Evolutionary conservation across 352 stramenopile genomes (phyloP), one percentile per base, ranked within the genome.

Genomic region (Globisporangium irregulare): DNA sequence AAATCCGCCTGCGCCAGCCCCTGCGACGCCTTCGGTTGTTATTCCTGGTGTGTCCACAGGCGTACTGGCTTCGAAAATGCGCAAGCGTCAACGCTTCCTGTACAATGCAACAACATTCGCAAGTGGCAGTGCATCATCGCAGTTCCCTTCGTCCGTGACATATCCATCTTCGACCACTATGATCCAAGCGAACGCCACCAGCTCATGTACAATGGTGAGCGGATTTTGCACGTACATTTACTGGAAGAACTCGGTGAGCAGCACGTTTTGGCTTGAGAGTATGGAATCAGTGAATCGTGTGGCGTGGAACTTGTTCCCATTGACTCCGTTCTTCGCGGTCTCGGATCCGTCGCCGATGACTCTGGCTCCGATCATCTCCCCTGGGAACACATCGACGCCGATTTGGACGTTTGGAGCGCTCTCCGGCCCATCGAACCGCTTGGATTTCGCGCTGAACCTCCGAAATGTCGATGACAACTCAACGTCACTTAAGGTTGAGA

Each of bases 221-320:
- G 69, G 69, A 22, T 62, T 62, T 27, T 61, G 55, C 20, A 46
- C 55, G 18, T 61, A 46, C 29, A 46, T 61, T 38, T 61, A 61
- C 29, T 61, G 55, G 55, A 61, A 61, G 29, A 61, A 61, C 20
- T 61, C 55, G 4, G 27, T 61, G 20, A 27, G 15, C 69, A 81
- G 72, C 29, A 66, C 71, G 1, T 87, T 90, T 53, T 87, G 79
- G 79, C 48, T 90, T 50, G 78, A 87, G 62, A 80, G 77, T 59
- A 71, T 85, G 34, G 77, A 86, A 61, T 86, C 76, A 0, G 68
- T 72, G 20, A 70, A 84, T n/a, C 59, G 60, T 7, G 55, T 87
- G 18, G 68, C 60, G 14, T 90, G 79, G 79, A 78, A 79, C 43
- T 20, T 83, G 41, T 82, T 82, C 51, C 81, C 79, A 0, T 60